Evolutionary conservation across 441 rosid species (phyloP).

Genomic region (Pelargonium fulgidum): DNA sequence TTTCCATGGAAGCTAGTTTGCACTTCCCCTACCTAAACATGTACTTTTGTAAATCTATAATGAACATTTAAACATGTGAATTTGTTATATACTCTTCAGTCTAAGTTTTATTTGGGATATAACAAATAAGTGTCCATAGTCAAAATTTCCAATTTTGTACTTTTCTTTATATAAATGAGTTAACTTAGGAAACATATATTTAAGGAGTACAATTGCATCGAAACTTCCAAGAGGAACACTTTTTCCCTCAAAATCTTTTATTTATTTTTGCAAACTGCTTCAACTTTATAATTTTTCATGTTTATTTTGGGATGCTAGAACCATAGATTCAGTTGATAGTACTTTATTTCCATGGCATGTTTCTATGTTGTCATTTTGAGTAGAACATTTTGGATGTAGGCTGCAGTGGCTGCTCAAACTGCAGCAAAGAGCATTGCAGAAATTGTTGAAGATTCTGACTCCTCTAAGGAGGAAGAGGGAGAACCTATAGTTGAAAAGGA

Average conservation of each 20-base stretch:
- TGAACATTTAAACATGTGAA: neutral
- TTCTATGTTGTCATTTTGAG: slow-evolving; percentile 16
- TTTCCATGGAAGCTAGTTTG: neutral
- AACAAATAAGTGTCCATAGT: neutral
- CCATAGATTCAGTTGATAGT: neutral
- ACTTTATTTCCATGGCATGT: neutral
- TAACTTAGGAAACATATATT: neutral
- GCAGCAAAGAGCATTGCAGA: slow-evolving; percentile 70
- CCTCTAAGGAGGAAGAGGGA: slow-evolving; percentile 49
- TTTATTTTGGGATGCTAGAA: neutral
- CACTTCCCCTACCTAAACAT: neutral
- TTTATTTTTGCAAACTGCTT: neutral
- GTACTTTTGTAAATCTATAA: neutral
- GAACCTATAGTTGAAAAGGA: slow-evolving; percentile 42
- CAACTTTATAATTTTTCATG: neutral
- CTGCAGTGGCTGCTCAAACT: slow-evolving; percentile 73
- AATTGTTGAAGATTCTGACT: slow-evolving; percentile 48
- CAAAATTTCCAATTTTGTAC: neutral
- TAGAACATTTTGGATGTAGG: slow-evolving; percentile 41
- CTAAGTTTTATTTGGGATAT: neutral
- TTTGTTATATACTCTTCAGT: neutral
- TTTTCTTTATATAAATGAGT: neutral
- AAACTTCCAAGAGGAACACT: neutral
- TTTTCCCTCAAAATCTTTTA: neutral
- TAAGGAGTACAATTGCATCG: too few relatives aligned